phyloP scores from a whole-genome alignment of 305 asterid species.

The Plantago lanceolata region DNA sequence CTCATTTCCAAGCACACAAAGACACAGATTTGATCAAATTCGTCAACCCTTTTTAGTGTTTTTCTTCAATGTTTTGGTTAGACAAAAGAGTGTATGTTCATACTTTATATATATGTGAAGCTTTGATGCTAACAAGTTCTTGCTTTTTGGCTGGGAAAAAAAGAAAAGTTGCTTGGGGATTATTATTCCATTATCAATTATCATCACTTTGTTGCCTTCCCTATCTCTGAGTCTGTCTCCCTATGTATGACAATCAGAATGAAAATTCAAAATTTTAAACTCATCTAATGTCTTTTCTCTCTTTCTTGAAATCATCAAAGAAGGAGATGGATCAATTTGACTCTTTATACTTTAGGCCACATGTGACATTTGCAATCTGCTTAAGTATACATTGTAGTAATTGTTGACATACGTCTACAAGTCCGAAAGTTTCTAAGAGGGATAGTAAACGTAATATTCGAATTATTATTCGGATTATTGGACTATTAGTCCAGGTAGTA shows the following conservation, averaged over 20 bases:
- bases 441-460: too few relatives aligned
- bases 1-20: slow-evolving; percentile 14
- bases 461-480: too few relatives aligned
- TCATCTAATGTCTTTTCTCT: neutral
- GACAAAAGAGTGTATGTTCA: slow-evolving; percentile 27
- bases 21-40: neutral
- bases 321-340: too few relatives aligned
- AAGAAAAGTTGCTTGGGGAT: neutral
- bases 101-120: slow-evolving; percentile 16
- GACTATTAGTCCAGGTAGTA: too few relatives aligned
- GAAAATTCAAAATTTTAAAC: neutral
- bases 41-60: slow-evolving; percentile 37
- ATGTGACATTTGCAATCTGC: too few relatives aligned
- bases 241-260: neutral
- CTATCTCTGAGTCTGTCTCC: slow-evolving; percentile 13
- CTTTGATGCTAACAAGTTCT: neutral
- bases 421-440: too few relatives aligned
- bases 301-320: neutral
- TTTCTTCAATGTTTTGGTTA: slow-evolving; percentile 25
- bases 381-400: too few relatives aligned
- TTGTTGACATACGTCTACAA: too few relatives aligned
- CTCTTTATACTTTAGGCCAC: neutral
- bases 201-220: neutral
- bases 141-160: neutral
- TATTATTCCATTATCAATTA: neutral